Base-by-base conservation (phyloP, 768 basidiomycete species). In the Polyporus arcularius region DNA sequence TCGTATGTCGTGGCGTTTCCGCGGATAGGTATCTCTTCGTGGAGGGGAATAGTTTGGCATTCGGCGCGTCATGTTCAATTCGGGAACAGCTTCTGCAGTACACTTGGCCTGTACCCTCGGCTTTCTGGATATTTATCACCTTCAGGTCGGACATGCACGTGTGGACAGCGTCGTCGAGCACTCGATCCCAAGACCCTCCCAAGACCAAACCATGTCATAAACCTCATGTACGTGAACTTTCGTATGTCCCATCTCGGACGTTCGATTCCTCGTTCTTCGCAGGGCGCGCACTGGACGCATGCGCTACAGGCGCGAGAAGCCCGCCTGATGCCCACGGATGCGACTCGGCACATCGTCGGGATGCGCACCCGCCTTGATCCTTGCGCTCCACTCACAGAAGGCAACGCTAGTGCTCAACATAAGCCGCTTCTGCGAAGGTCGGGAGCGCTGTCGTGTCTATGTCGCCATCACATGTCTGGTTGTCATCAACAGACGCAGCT, bases 41-140 rank as follows among this genome's bases (percentile, higher is more conserved):
- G 35, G 45, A 52, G 43, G 46, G 41, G 61, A 43, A 49, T 38
- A 28, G 15, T 30, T 62, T 48, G 51, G 56, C 40, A 43, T 51
- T 35, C 30, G 28, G 42, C 31, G 16, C 35, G 55, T 47, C 50
- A 40, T 53, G 35, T 45, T 40, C 50, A 16, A 12, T 7, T 21
- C 11, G 28, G n/a, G 52, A 50, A 2, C 51, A 53, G 43, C 39
- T 62, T 48, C 55, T 50, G 51, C 56, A 48, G 52, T 57, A 54
- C 55, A 54, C 50, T 52, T 32, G 48, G 35, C 49, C 43, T 53
- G 61, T 54, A 57, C 31, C 39, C 46, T 54, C 45, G 41, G 30
- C 26, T 32, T 63, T 59, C 62, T 55, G 47, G 40, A 21, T 63
- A 63, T 63, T 63, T 63, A 62, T 62, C 52, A 48, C 11, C 51